A percentile compares a stretch with the other conserved stretches of the same genome.
These are phyloP conservation scores for Colletotrichum camelliae DNA, from an alignment of 2,329 filamentous ascomycete genomes.

Conservation along the genomic window DNA sequence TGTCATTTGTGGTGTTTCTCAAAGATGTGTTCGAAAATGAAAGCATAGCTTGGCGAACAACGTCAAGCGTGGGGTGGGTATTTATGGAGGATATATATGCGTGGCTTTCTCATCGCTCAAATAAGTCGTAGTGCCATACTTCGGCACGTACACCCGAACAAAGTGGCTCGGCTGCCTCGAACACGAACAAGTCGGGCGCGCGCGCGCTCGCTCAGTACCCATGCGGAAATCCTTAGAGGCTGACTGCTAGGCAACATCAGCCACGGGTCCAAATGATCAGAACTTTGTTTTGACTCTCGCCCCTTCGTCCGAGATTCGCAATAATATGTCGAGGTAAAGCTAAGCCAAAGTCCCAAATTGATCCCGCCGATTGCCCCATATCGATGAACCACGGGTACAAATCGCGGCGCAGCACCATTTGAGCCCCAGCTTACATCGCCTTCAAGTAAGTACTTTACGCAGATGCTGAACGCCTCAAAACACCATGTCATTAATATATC, in stretches of 20 bases:
- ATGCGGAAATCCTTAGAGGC: neutral
- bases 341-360: neutral
- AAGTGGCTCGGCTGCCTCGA: neutral
- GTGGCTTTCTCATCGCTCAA: neutral
- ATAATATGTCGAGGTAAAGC: neutral
- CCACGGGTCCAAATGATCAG: neutral
- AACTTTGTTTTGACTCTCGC: neutral
- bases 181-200: neutral
- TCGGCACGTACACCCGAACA: neutral
- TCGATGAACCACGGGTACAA: neutral
- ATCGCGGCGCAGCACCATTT: neutral
- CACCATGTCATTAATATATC: neutral
- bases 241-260: neutral
- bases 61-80: neutral
- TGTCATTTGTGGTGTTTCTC: neutral
- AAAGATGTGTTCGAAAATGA: neutral
- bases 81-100: neutral
- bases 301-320: neutral
- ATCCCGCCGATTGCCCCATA: neutral
- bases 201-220: neutral
- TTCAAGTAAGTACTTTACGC: neutral
- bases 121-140: neutral
- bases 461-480: neutral
- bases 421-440: neutral
- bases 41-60: neutral